Evolutionary conservation across 345 rosid species (phyloP).

Genomic region (Corchorus olitorius): DNA sequence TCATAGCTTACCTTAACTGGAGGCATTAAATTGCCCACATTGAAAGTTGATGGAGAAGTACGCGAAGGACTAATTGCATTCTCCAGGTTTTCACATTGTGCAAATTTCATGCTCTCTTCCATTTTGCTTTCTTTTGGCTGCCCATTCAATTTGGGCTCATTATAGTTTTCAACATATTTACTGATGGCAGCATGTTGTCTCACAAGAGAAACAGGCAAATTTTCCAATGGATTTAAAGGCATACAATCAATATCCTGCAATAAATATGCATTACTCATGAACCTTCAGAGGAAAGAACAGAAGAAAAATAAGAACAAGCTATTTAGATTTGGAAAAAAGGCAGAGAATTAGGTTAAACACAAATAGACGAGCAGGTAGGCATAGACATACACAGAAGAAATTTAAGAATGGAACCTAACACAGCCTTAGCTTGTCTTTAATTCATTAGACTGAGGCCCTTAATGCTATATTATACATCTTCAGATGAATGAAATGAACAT

Average conservation of each 20-base stretch:
- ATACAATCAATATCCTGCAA: slow-evolving; percentile 85
- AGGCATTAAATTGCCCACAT: slow-evolving; percentile 37
- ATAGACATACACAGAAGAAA: neutral
- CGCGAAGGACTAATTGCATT: slow-evolving; percentile 36
- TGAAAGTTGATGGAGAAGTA: slow-evolving; percentile 40
- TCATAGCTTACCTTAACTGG: slow-evolving; percentile 54
- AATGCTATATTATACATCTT: neutral
- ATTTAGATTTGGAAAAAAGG: neutral
- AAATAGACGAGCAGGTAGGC: neutral
- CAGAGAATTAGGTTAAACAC: slow-evolving; percentile 6
- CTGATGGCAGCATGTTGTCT: slow-evolving; percentile 42
- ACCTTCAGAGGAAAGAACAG: slow-evolving; percentile 3
- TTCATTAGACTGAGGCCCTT: neutral
- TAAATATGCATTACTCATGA: slow-evolving; percentile 23
- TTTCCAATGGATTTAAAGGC: slow-evolving; percentile 70
- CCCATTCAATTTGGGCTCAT: slow-evolving; percentile 55
- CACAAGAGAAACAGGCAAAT: slow-evolving; percentile 72
- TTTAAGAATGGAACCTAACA: neutral
- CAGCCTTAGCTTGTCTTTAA: slow-evolving; percentile 7
- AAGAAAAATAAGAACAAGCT: neutral
- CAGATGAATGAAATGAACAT: slow-evolving; percentile 7
- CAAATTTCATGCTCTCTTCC: slow-evolving; percentile 48
- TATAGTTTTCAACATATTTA: slow-evolving; percentile 46
- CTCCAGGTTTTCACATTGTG: slow-evolving; percentile 48
- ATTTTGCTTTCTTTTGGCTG: slow-evolving; percentile 45